Conservation (phyloP, 2,329 filamentous ascomycete species). For the Dothideomycetes sp. region DNA sequence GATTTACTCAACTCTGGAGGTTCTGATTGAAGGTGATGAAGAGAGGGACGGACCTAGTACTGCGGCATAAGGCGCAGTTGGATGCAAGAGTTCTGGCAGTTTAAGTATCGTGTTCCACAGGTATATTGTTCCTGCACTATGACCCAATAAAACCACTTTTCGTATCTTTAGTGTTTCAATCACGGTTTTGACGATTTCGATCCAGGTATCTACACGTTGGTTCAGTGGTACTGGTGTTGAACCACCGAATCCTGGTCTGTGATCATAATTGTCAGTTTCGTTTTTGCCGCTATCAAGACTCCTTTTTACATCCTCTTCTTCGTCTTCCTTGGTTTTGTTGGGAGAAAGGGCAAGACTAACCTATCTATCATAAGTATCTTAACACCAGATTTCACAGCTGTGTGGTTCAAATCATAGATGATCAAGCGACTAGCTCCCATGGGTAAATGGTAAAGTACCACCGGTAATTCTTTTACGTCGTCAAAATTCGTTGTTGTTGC, state of each 20-base stretch:
- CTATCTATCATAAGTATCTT: constrained; percentile 32
- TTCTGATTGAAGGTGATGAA: no score
- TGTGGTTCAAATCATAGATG: constrained; percentile 22
- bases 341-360: no score
- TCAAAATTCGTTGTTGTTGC: constrained; percentile 26
- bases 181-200: constrained; percentile 34
- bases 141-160: constrained; percentile 32
- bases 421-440: constrained; percentile 32
- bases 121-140: constrained; percentile 36
- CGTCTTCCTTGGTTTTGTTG: no score
- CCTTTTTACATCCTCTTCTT: constrained; percentile 1
- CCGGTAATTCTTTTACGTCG: constrained; percentile 18
- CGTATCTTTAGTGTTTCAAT: constrained; percentile 29
- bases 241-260: constrained; percentile 35
- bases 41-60: constrained; percentile 23
- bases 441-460: constrained; percentile 30
- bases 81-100: constrained; percentile 27
- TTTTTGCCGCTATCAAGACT: no score
- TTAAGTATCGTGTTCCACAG: constrained; percentile 33
- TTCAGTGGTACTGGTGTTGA: constrained; percentile 32
- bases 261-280: not conserved
- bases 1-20: no score
- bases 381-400: constrained; percentile 26
- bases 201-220: constrained; percentile 30
- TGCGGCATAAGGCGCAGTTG: constrained; percentile 23